Percentiles rank a stretch among this genome's conserved stretches.
phyloP scores from a whole-genome alignment of 352 stramenopile species.

The Pythium aristosporum region DNA sequence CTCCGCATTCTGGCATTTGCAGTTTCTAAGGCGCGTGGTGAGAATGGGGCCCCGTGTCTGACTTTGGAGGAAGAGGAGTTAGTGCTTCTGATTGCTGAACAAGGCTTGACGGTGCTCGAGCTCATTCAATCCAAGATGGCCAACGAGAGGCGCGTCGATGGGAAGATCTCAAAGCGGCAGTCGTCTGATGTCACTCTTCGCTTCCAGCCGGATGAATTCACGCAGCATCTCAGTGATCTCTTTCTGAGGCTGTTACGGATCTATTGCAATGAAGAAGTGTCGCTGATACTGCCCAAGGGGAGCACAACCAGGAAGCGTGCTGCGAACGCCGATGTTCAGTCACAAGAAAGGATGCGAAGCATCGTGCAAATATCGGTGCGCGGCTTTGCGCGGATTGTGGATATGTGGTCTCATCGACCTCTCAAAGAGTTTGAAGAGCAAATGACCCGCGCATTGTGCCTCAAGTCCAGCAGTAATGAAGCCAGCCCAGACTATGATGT shows the following conservation, averaged over 20 bases:
- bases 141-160: constrained; percentile 6
- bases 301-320: constrained; percentile 1
- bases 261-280: constrained; percentile 18
- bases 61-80: constrained; percentile 19
- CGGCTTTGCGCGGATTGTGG: constrained; percentile 12
- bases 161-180: constrained; percentile 11
- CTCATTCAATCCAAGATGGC: constrained; percentile 28
- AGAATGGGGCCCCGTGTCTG: not conserved
- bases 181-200: constrained; percentile 7
- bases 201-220: constrained; percentile 25
- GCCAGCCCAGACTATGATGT: constrained; percentile 22
- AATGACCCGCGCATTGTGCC: constrained; percentile 13
- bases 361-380: constrained; percentile 8
- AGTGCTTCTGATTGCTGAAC: constrained; percentile 26
- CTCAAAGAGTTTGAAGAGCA: constrained; percentile 22
- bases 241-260: constrained; percentile 10
- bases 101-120: constrained; percentile 26
- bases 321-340: not conserved
- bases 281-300: constrained; percentile 9
- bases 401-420: constrained; percentile 18
- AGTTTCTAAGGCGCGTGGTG: not conserved
- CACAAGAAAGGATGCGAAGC: constrained; percentile 13
- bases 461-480: not conserved
- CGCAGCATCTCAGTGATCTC: constrained; percentile 4
- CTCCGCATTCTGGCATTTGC: constrained; percentile 17